Conservation (phyloP, 2,329 filamentous ascomycete species). For the Rutstroemia sp. region DNA sequence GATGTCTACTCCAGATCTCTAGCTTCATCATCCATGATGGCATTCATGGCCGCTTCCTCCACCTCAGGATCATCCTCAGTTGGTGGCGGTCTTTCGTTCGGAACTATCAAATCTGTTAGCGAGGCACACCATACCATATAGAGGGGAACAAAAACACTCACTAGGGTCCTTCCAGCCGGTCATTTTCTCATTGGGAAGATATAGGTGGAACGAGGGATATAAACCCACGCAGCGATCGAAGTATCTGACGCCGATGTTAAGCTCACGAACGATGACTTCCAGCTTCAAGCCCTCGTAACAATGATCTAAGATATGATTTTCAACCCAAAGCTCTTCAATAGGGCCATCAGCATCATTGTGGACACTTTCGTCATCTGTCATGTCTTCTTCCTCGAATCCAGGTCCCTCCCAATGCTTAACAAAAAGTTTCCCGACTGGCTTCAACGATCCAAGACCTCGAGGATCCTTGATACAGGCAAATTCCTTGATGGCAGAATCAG, state of each 20-base stretch:
- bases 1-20: neutral
- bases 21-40: slow-evolving; percentile 9
- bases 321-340: slow-evolving; percentile 57
- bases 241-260: slow-evolving; percentile 55
- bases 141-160: slow-evolving; percentile 8
- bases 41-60: slow-evolving; percentile 21
- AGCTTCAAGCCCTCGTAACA: slow-evolving; percentile 61
- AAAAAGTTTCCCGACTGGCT: slow-evolving; percentile 38
- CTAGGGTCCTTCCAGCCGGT: slow-evolving; percentile 52
- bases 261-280: slow-evolving; percentile 44
- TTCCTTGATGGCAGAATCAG: slow-evolving; percentile 33
- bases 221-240: slow-evolving; percentile 51
- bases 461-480: slow-evolving; percentile 38
- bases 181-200: slow-evolving; percentile 65
- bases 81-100: slow-evolving; percentile 23
- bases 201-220: slow-evolving; percentile 55
- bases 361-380: slow-evolving; percentile 21
- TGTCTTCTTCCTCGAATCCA: slow-evolving; percentile 18
- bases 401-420: slow-evolving; percentile 38
- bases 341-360: slow-evolving; percentile 19
- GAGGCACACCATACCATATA: neutral
- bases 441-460: slow-evolving; percentile 28
- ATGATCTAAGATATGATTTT: slow-evolving; percentile 49
- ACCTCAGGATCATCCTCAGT: slow-evolving; percentile 26
- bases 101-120: slow-evolving; percentile 16